phyloP scores from a whole-genome alignment of 805 yeast genomes.

The Teunomyces tritomae region DNA sequence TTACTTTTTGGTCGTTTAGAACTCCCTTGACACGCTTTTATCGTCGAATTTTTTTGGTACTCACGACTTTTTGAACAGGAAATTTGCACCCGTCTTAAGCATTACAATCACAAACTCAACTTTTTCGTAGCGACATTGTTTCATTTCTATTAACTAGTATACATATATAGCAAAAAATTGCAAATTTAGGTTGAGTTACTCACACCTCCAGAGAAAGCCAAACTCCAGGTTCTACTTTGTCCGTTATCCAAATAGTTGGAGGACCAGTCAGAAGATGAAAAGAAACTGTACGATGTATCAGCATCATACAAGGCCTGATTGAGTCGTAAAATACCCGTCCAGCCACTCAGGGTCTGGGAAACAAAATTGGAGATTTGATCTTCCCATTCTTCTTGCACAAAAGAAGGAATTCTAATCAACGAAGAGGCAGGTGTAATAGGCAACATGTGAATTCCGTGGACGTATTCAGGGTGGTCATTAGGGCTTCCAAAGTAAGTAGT shows the following conservation, averaged over 20 bases:
- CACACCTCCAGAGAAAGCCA: slow-evolving; percentile 57
- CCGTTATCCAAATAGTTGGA: slow-evolving; percentile 54
- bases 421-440: slow-evolving; percentile 25
- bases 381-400: slow-evolving; percentile 23
- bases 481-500: slow-evolving; percentile 22
- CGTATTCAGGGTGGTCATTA: slow-evolving; percentile 16
- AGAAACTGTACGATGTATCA: slow-evolving; percentile 38
- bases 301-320: slow-evolving; percentile 48
- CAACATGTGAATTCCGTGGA: slow-evolving; percentile 26
- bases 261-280: slow-evolving; percentile 28
- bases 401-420: slow-evolving; percentile 16
- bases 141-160: neutral
- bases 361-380: slow-evolving; percentile 28
- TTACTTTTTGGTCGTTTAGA: neutral
- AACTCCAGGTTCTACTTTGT: slow-evolving; percentile 60
- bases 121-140: neutral
- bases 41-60: neutral
- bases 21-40: neutral
- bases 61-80: neutral
- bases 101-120: neutral
- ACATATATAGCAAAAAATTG: slow-evolving; percentile 1
- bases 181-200: slow-evolving; percentile 15
- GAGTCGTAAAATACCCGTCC: slow-evolving; percentile 58
- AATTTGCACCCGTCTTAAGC: neutral
- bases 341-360: slow-evolving; percentile 47